Evolutionary conservation across 1,284 basidiomycete genomes (phyloP).

Genomic region (Inonotus obliquus): DNA sequence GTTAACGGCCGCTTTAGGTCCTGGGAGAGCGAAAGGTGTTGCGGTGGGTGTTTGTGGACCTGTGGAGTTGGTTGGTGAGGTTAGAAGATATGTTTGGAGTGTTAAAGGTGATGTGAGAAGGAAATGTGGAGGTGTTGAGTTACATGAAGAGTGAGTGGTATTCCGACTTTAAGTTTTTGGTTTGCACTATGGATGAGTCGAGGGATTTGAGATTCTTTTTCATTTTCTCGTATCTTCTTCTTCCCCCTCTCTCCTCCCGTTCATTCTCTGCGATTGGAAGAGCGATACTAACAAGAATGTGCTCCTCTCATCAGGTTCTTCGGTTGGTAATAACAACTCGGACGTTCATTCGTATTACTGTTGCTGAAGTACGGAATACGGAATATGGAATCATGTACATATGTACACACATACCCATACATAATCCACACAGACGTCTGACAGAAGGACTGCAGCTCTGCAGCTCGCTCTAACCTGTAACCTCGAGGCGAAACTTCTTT

Average conservation of each 20-base stretch:
- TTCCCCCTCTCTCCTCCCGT: background rate
- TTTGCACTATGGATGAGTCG: background rate
- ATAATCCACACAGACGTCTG: background rate
- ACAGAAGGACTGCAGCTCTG: too few relatives aligned
- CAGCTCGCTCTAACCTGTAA: too few relatives aligned
- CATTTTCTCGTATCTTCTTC: background rate
- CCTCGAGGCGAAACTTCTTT: too few relatives aligned
- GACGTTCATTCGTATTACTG: background rate
- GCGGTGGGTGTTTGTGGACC: conserved; percentile 70
- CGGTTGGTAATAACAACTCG: background rate
- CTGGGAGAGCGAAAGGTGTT: conserved; percentile 52
- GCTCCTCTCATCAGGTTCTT: background rate
- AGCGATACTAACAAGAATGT: background rate
- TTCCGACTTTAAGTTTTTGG: background rate
- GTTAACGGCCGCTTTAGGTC: conserved; percentile 40
- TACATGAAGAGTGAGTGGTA: conserved; percentile 62
- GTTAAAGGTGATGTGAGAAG: conserved; percentile 49
- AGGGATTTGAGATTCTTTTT: background rate
- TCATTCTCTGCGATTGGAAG: background rate
- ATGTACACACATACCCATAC: background rate
- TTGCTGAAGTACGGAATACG: too few relatives aligned
- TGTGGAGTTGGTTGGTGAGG: conserved; percentile 47
- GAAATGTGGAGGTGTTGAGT: conserved; percentile 63
- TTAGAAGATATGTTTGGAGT: conserved; percentile 43
- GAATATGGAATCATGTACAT: background rate